These are phyloP conservation scores for Salinomyces thailandicus DNA, from an alignment of 2,329 filamentous ascomycete species.

Conservation along the genomic window DNA sequence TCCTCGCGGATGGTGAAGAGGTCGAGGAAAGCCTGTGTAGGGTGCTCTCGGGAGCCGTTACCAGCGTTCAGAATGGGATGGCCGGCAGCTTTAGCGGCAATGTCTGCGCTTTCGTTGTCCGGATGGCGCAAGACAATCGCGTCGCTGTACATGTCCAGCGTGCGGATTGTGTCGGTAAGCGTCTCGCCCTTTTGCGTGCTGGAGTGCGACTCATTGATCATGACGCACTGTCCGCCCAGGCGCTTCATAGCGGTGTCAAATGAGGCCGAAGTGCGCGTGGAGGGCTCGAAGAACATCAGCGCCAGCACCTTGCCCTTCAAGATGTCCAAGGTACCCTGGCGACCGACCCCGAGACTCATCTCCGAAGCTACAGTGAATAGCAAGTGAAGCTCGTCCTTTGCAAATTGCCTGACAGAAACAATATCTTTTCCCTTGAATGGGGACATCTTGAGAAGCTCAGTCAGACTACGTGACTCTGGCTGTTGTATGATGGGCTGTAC, in stretches of 20 bases:
- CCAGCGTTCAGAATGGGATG: constrained; percentile 96
- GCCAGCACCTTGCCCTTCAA: constrained; percentile 78
- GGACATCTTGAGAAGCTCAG: constrained; percentile 65
- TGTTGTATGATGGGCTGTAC: constrained; percentile 34
- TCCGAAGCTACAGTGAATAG: constrained; percentile 96
- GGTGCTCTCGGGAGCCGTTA: constrained; percentile 91
- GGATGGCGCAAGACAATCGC: constrained; percentile 94
- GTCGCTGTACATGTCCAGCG: constrained; percentile 86
- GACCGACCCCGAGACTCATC: constrained; percentile 91
- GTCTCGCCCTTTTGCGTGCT: constrained; percentile 91
- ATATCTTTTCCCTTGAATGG: constrained; percentile 85
- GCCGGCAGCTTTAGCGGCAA: constrained; percentile 75
- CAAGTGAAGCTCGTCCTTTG: constrained; percentile 74
- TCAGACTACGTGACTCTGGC: constrained; percentile 44
- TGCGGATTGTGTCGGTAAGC: constrained; percentile 86
- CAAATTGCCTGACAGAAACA: constrained; percentile 84
- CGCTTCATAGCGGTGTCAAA: constrained; percentile 99
- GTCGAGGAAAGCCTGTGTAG: constrained; percentile 93
- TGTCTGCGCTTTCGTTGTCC: constrained; percentile 65
- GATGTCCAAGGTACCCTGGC: constrained; percentile 77
- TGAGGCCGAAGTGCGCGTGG: constrained; percentile 85
- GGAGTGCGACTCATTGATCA: constrained; percentile 71
- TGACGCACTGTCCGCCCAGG: constrained; percentile 76
- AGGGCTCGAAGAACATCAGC: constrained; percentile 96
- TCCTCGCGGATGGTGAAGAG: constrained; percentile 98